These are phyloP conservation scores for Salix caprea DNA, from an alignment of 345 rosid genomes.

Conservation along the genomic window DNA sequence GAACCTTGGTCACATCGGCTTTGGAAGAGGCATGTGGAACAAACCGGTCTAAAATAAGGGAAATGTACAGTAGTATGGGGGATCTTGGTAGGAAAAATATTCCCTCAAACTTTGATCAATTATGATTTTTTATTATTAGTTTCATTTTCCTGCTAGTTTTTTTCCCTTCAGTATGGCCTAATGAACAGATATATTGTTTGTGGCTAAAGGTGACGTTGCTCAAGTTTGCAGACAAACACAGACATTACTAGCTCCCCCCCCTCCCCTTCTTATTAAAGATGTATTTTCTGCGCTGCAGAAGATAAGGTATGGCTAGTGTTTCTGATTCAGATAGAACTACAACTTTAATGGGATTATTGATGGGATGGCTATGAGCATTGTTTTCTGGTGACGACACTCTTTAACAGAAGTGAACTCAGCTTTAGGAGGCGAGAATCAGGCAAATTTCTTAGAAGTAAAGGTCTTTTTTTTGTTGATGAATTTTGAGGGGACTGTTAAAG, in stretches of 20 bases:
- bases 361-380: conserved; percentile 1
- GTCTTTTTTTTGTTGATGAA: too few species aligned
- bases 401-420: background rate
- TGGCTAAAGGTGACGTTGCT: conserved; percentile 79
- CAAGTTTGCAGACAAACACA: conserved; percentile 83
- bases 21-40: conserved; percentile 89
- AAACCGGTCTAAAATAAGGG: conserved; percentile 57
- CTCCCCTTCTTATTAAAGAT: conserved; percentile 63
- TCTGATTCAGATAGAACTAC: background rate
- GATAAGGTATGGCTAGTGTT: conserved; percentile 53
- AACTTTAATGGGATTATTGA: conserved; percentile 1
- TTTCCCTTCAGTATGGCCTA: background rate
- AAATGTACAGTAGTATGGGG: conserved; percentile 69
- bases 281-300: conserved; percentile 60
- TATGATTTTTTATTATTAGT: background rate
- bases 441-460: too few species aligned
- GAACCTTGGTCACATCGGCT: conserved; percentile 70
- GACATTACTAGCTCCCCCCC: conserved; percentile 65
- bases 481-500: too few species aligned
- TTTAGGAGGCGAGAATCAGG: background rate
- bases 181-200: conserved; percentile 4
- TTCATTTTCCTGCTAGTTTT: background rate
- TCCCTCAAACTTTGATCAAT: background rate
- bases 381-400: too few species aligned
- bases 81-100: conserved; percentile 66